phyloP scores from a whole-genome alignment of 2,329 filamentous ascomycete genomes.

The Alternaria triticimaculans region DNA sequence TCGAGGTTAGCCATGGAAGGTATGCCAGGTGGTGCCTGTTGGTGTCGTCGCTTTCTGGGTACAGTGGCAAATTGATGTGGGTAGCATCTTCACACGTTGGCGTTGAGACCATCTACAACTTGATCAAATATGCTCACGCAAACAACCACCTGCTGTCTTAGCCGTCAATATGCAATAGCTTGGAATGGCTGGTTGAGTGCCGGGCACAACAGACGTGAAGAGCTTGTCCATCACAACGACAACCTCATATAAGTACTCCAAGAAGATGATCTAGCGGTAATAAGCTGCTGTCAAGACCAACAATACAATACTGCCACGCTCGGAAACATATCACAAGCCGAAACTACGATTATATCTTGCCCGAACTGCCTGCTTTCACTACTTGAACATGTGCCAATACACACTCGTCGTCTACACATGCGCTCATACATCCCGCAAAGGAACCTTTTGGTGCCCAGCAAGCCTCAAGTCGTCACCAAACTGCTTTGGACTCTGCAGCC shows the following conservation, averaged over 20 bases:
- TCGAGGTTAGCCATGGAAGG: neutral
- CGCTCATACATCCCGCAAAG: neutral
- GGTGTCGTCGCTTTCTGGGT: neutral
- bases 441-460: neutral
- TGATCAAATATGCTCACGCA: neutral
- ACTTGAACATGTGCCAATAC: neutral
- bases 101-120: neutral
- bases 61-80: neutral
- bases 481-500: neutral
- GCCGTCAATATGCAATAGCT: neutral
- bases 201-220: neutral
- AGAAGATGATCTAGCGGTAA: neutral
- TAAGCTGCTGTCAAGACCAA: neutral
- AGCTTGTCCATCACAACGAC: neutral
- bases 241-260: neutral
- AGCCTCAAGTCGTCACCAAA: neutral
- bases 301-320: neutral
- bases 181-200: neutral
- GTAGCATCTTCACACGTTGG: neutral
- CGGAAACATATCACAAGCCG: neutral
- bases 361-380: neutral
- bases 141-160: neutral
- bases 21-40: neutral
- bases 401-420: neutral
- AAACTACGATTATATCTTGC: neutral